A percentile compares a stretch with the other conserved stretches of the same genome.
Conservation (phyloP, 2,329 filamentous ascomycete species). For the Colletotrichum spaethianum region DNA sequence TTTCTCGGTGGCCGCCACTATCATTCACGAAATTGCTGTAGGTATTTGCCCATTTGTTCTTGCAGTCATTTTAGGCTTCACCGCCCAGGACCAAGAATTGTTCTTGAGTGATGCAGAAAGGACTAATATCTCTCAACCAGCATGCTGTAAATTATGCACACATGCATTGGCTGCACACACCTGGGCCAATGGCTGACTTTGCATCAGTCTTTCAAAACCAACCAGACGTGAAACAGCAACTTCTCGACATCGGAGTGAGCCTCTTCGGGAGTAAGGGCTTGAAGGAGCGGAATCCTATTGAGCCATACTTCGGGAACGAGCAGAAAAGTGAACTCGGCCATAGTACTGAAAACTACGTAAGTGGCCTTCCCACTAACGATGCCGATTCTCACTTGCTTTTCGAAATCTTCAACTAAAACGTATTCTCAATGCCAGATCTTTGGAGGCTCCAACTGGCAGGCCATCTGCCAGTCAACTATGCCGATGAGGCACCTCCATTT, state of each 20-base stretch:
- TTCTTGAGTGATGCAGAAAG: background rate
- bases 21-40: conserved; percentile 11
- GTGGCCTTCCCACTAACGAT: background rate
- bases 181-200: background rate
- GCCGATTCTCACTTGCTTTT: background rate
- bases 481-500: conserved; percentile 14
- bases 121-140: background rate
- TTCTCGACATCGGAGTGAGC: background rate
- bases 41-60: background rate
- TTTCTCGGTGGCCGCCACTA: conserved; percentile 1
- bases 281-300: background rate
- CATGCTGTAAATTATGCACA: conserved; percentile 12
- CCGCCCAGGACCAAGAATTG: background rate
- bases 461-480: background rate
- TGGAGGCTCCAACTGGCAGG: conserved; percentile 16
- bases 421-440: conserved; percentile 10
- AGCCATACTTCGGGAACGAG: conserved; percentile 9
- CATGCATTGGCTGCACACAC: background rate
- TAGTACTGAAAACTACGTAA: background rate
- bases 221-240: background rate
- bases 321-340: background rate
- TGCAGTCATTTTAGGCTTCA: background rate
- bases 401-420: background rate
- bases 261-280: background rate
- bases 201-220: background rate